phyloP scores from a whole-genome alignment of 306 rosid species.

The Mimosa bimucronata region DNA sequence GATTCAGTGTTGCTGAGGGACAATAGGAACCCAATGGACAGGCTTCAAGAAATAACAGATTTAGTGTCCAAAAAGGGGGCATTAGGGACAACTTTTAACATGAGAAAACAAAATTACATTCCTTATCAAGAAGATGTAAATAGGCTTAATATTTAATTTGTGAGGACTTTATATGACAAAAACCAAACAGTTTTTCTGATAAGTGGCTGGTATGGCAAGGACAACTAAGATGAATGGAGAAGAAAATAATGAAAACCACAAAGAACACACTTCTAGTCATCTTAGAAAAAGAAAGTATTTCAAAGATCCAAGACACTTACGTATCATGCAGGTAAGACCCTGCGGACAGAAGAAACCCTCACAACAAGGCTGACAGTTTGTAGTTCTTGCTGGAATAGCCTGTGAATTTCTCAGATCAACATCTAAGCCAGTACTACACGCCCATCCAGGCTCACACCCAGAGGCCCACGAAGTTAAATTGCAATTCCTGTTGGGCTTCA shows the following conservation, averaged over 20 bases:
- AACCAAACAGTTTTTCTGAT: neutral
- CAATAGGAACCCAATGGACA: slow-evolving; percentile 96
- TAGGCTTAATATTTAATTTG: neutral
- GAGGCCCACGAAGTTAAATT: slow-evolving; percentile 88
- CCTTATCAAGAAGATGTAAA: neutral
- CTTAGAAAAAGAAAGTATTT: slow-evolving; percentile 8
- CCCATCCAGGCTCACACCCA: slow-evolving; percentile 99
- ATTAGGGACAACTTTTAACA: slow-evolving; percentile 44
- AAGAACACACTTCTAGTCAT: slow-evolving; percentile 30
- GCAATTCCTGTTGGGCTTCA: slow-evolving; percentile 86
- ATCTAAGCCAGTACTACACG: slow-evolving; percentile 59
- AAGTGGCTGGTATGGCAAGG: neutral
- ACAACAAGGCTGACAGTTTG: slow-evolving; percentile 80
- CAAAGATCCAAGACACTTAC: slow-evolving; percentile 59
- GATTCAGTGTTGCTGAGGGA: slow-evolving; percentile 76
- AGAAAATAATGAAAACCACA: neutral
- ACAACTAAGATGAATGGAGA: neutral
- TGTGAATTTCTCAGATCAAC: slow-evolving; percentile 60
- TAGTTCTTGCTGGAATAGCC: slow-evolving; percentile 78
- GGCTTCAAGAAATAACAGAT: slow-evolving; percentile 59
- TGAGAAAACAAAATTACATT: neutral
- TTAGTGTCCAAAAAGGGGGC: slow-evolving; percentile 36
- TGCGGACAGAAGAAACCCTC: slow-evolving; percentile 97
- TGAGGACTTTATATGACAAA: neutral
- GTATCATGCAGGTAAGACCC: slow-evolving; percentile 96